A percentile compares a stretch with the other conserved stretches of the same genome.
These are phyloP conservation scores for Solanum paucissectum DNA, from an alignment of 257 asterid species.

Conservation along the genomic window DNA sequence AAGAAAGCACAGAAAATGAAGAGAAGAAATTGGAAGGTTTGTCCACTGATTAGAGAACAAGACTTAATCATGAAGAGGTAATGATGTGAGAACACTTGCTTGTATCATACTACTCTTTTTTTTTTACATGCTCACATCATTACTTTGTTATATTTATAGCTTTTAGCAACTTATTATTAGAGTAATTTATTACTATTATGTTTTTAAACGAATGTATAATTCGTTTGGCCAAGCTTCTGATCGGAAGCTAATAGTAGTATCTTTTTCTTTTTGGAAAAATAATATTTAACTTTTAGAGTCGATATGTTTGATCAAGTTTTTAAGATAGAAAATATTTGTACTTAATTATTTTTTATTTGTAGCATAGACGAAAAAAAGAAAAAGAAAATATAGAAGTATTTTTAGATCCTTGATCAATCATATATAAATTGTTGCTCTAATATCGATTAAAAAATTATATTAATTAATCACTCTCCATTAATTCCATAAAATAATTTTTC, in stretches of 20 bases:
- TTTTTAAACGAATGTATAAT: too few species aligned
- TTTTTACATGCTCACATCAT: background rate
- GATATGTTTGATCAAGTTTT: background rate
- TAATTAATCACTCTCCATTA: background rate
- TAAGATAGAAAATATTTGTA: background rate
- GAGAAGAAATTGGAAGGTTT: background rate
- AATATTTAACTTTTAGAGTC: background rate
- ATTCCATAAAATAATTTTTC: background rate
- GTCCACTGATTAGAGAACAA: background rate
- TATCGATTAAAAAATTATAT: too few species aligned
- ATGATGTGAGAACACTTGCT: background rate
- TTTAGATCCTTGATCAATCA: background rate
- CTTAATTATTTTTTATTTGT: background rate
- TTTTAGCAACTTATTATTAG: background rate
- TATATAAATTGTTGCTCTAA: too few species aligned
- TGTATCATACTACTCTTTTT: background rate
- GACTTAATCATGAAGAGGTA: slow-evolving; percentile 1
- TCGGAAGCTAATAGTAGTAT: too few species aligned
- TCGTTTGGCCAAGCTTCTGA: too few species aligned
- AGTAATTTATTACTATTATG: too few species aligned
- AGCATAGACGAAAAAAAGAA: background rate
- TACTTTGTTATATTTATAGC: background rate
- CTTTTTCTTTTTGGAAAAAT: too few species aligned
- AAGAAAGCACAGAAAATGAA: background rate
- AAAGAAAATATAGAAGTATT: too few species aligned